Evolutionary conservation across 2,329 filamentous ascomycete genomes (phyloP).

Genomic region (Pestalotiopsis fici): DNA sequence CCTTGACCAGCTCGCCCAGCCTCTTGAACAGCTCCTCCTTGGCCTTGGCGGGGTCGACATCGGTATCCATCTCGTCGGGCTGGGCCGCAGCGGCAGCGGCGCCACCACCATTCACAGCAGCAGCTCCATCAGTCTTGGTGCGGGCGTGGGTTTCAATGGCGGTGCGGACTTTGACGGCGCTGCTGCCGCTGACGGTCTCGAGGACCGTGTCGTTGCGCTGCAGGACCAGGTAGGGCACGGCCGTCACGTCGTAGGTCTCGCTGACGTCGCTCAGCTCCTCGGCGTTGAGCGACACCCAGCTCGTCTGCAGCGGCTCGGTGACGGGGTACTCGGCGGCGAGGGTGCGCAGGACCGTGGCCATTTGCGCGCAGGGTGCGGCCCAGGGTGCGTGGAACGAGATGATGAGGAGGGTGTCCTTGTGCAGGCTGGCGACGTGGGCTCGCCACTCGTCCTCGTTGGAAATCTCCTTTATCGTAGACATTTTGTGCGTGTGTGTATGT

Average conservation of each 20-base stretch:
- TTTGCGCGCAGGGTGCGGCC: conserved; percentile 94
- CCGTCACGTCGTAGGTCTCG: conserved; percentile 90
- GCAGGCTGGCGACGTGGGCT: conserved; percentile 64
- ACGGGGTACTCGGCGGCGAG: conserved; percentile 84
- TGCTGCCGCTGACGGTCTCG: conserved; percentile 87
- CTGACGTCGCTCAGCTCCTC: conserved; percentile 92
- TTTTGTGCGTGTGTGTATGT: conserved; percentile 40
- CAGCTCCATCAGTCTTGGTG: conserved; percentile 40
- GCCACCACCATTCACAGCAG: conserved; percentile 38
- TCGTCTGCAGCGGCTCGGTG: conserved; percentile 64
- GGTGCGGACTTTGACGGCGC: conserved; percentile 79
- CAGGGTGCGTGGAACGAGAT: conserved; percentile 96
- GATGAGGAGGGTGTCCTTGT: conserved; percentile 72
- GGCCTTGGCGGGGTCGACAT: conserved; percentile 53
- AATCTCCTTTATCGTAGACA: conserved; percentile 80
- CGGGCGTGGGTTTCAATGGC: conserved; percentile 80
- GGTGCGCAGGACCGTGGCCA: conserved; percentile 82
- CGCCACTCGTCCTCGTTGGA: conserved; percentile 74
- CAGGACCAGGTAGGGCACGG: conserved; percentile 89
- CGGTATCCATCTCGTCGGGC: conserved; percentile 30
- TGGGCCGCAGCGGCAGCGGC: conserved; percentile 34
- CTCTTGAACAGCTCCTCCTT: conserved; percentile 87
- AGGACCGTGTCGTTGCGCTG: conserved; percentile 74
- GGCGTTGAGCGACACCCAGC: conserved; percentile 90
- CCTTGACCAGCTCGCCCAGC: conserved; percentile 84